phyloP scores from a whole-genome alignment of 495 filamentous ascomycete species.

The Podospora anserina region DNA sequence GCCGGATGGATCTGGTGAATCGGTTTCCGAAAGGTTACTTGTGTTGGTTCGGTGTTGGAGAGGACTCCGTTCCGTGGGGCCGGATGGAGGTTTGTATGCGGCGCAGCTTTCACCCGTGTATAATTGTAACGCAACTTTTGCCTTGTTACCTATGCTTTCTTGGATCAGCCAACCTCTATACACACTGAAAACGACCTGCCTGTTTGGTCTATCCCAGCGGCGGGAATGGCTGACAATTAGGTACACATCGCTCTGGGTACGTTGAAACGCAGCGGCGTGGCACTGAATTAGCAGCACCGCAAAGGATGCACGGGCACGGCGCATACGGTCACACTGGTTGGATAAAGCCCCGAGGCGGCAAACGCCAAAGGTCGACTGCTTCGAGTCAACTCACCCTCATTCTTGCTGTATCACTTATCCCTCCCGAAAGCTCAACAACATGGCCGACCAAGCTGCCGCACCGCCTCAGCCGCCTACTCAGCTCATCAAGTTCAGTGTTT shows the following conservation, averaged over 20 bases:
- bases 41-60: not conserved
- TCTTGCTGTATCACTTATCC: not conserved
- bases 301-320: not conserved
- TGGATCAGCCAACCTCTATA: not conserved
- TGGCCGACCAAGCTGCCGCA: not conserved
- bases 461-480: not conserved
- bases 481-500: slow-evolving; percentile 13
- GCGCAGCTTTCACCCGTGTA: not conserved
- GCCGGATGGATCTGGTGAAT: not conserved
- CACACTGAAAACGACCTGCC: not conserved
- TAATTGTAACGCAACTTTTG: not conserved
- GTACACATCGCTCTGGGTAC: not conserved
- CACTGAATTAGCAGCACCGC: not conserved
- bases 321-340: not conserved
- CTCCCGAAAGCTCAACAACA: not conserved
- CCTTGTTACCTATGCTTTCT: not conserved
- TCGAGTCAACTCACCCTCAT: not conserved
- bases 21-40: not conserved
- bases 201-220: not conserved
- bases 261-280: not conserved
- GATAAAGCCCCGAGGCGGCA: not conserved
- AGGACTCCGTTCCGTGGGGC: not conserved
- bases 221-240: not conserved
- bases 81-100: not conserved
- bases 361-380: not conserved